Evolutionary conservation across 78 protist genomes (phyloP).

Genomic region (Capsaspora owczarzaki): DNA sequence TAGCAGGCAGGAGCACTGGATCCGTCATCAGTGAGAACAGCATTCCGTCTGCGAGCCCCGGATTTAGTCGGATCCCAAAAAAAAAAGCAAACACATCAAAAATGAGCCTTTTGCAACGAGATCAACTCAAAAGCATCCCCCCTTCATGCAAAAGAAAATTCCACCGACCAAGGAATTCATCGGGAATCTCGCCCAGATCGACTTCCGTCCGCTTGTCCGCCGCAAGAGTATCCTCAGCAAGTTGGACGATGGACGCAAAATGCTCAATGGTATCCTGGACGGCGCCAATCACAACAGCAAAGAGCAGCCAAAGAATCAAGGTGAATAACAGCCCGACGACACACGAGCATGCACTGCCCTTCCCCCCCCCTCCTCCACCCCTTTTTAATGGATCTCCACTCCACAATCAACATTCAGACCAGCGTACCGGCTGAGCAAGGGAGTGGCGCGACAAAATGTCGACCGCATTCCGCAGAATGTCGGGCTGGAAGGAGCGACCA

Average conservation of each 20-base stretch:
- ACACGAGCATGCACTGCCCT: no score
- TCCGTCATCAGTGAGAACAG: conserved; percentile 29
- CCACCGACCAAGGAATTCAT: conserved; percentile 21
- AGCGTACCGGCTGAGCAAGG: no score
- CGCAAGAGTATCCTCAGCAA: neutral
- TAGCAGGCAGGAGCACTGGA: conserved; percentile 24
- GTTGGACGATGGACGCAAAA: neutral
- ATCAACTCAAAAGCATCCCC: neutral
- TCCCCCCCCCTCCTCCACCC: no score
- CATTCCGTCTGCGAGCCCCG: conserved; percentile 14
- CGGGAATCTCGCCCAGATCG: conserved; percentile 32
- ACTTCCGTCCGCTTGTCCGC: neutral
- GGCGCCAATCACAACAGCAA: no score
- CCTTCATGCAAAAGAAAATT: neutral
- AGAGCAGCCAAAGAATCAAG: no score
- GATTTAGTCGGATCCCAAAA: neutral
- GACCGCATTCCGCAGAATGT: neutral
- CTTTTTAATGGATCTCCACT: no score
- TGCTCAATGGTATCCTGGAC: no score
- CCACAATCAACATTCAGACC: no score
- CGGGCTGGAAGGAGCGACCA: conserved; percentile 22
- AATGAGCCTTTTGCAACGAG: neutral
- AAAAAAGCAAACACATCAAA: neutral
- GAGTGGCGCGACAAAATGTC: no score
- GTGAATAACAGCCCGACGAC: no score